Evolutionary conservation across 129 eudicot species (phyloP).

Genomic region (Lactuca saligna): DNA sequence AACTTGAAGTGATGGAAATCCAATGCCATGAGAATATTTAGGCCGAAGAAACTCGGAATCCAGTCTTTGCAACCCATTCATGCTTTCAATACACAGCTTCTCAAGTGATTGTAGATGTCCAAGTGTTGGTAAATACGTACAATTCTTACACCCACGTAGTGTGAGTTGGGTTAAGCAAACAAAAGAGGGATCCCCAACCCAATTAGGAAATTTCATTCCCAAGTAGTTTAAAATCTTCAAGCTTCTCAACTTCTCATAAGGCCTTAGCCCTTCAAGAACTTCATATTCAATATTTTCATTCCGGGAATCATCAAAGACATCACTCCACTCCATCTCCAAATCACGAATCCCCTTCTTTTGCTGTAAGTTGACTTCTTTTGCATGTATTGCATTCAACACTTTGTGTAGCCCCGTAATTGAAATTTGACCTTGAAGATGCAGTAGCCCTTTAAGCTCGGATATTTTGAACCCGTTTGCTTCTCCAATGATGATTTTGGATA

Average conservation of each 20-base stretch:
- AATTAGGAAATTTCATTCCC: slow-evolving; percentile 42
- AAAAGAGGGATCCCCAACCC: slow-evolving; percentile 47
- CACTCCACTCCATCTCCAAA: slow-evolving; percentile 40
- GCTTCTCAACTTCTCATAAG: slow-evolving; percentile 30
- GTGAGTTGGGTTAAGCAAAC: slow-evolving; percentile 28
- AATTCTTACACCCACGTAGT: slow-evolving; percentile 29
- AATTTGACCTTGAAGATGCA: slow-evolving; percentile 27
- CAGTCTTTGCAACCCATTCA: slow-evolving; percentile 33
- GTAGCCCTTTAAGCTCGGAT: slow-evolving; percentile 23
- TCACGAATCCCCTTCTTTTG: slow-evolving; percentile 21
- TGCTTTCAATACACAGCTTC: slow-evolving; percentile 23
- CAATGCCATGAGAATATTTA: background rate
- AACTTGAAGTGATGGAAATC: slow-evolving; percentile 38
- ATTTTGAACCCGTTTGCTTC: slow-evolving; percentile 19
- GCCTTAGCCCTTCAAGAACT: slow-evolving; percentile 37
- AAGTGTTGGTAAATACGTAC: slow-evolving; percentile 42
- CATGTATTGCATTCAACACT: slow-evolving; percentile 29
- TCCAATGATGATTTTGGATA: slow-evolving; percentile 27
- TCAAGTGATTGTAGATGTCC: slow-evolving; percentile 47
- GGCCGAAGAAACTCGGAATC: slow-evolving; percentile 39
- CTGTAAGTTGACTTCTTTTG: slow-evolving; percentile 35
- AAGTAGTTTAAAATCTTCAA: slow-evolving; percentile 29
- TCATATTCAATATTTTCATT: slow-evolving; percentile 20
- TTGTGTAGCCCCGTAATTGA: slow-evolving; percentile 31
- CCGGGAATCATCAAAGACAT: slow-evolving; percentile 11